phyloP scores from a whole-genome alignment of 306 rosid species.

The Cucumis cinereus region DNA sequence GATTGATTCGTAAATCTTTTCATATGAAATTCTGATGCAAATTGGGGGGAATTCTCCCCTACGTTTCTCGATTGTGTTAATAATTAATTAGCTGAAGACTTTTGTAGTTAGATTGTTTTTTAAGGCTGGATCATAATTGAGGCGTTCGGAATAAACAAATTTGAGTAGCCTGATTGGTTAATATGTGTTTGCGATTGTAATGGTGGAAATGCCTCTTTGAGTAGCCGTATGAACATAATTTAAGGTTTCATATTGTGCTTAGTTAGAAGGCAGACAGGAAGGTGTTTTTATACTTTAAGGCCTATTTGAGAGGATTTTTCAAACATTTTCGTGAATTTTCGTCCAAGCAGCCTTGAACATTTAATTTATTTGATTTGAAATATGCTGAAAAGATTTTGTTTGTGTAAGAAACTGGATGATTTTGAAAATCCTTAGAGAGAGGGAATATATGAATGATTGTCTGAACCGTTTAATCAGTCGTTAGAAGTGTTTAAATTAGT shows the following conservation, averaged over 20 bases:
- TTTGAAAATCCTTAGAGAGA: too few relatives aligned
- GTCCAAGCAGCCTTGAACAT: not conserved
- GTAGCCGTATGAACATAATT: conserved; percentile 1
- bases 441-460: too few relatives aligned
- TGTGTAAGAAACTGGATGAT: too few relatives aligned
- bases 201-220: not conserved
- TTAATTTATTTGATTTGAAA: not conserved
- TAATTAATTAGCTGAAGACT: too few relatives aligned
- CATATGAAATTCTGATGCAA: not conserved
- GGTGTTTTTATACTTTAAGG: too few relatives aligned
- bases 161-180: not conserved
- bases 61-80: not conserved
- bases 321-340: not conserved
- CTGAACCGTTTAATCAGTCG: too few relatives aligned
- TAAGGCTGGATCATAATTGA: not conserved
- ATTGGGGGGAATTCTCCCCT: not conserved
- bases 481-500: too few relatives aligned
- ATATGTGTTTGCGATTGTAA: not conserved
- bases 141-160: not conserved
- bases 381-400: not conserved
- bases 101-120: too few relatives aligned
- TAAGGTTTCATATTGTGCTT: conserved; percentile 1
- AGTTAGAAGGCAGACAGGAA: not conserved
- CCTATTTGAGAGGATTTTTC: not conserved
- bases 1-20: not conserved